Conservation (phyloP, 2,329 filamentous ascomycete species). For the Cephalotrichum gorgonifer region DNA sequence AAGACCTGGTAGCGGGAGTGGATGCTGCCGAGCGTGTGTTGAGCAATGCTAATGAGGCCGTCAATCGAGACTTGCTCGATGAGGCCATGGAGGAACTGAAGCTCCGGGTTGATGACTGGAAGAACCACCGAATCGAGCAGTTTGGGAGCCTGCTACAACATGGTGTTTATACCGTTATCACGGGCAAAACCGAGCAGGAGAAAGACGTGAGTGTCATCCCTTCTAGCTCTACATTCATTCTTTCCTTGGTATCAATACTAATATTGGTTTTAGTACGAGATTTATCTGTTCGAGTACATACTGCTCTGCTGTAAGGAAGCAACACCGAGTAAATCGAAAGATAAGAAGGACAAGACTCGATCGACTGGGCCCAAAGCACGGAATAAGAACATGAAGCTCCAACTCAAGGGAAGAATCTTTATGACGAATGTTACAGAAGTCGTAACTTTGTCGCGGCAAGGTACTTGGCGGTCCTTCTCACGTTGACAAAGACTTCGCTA, state of each 20-base stretch:
- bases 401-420: slow-evolving; percentile 94
- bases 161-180: slow-evolving; percentile 85
- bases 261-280: slow-evolving; percentile 64
- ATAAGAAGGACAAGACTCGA: slow-evolving; percentile 59
- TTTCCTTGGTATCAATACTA: slow-evolving; percentile 6
- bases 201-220: slow-evolving; percentile 65
- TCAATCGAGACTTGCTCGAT: slow-evolving; percentile 75
- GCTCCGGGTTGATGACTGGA: slow-evolving; percentile 89
- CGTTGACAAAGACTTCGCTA: background rate
- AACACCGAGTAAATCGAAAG: slow-evolving; percentile 71
- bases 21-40: slow-evolving; percentile 74
- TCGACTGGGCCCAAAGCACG: slow-evolving; percentile 44
- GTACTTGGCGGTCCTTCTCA: slow-evolving; percentile 38
- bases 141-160: slow-evolving; percentile 84
- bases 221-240: background rate
- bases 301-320: slow-evolving; percentile 95
- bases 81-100: slow-evolving; percentile 78
- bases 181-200: slow-evolving; percentile 80
- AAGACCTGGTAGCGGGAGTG: slow-evolving; percentile 67
- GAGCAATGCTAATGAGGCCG: slow-evolving; percentile 78
- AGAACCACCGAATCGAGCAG: slow-evolving; percentile 79
- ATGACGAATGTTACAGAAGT: slow-evolving; percentile 98
- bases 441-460: slow-evolving; percentile 76
- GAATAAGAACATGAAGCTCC: slow-evolving; percentile 68
- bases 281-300: slow-evolving; percentile 94